Percentiles rank a stretch among this genome's conserved stretches.
Evolutionary conservation across 2,329 filamentous ascomycete species (phyloP).

Genomic region (Plenodomus tracheiphilus): DNA sequence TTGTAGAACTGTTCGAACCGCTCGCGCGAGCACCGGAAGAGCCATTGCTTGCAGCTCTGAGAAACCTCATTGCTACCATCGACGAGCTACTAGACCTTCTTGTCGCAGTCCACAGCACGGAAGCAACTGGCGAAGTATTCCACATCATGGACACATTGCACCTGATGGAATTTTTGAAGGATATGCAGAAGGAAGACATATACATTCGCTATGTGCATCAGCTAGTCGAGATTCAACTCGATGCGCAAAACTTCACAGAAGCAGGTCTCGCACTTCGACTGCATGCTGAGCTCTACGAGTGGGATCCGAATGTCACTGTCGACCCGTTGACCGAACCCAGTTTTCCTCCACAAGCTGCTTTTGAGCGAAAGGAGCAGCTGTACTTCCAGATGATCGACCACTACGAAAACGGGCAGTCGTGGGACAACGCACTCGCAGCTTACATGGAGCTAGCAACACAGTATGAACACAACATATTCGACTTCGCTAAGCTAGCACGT

Average conservation of each 20-base stretch:
- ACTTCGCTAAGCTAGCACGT: conserved; percentile 88
- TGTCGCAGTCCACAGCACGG: conserved; percentile 82
- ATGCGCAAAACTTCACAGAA: conserved; percentile 78
- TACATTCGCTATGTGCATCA: conserved; percentile 96
- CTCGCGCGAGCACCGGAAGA: conserved; percentile 70
- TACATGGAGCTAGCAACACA: conserved; percentile 91
- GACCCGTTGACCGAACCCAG: conserved; percentile 70
- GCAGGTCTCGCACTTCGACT: conserved; percentile 86
- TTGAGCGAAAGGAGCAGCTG: conserved; percentile 88
- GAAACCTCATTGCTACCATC: conserved; percentile 78
- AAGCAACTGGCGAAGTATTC: conserved; percentile 72
- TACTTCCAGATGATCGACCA: conserved; percentile 95
- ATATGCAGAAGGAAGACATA: conserved; percentile 96
- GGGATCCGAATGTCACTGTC: conserved; percentile 73
- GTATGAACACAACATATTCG: conserved; percentile 86
- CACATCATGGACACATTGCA: conserved; percentile 86
- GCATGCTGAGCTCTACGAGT: conserved; percentile 90
- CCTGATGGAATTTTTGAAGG: conserved; percentile 93
- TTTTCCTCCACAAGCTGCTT: conserved; percentile 82
- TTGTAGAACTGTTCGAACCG: conserved; percentile 77
- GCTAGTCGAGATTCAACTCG: conserved; percentile 75
- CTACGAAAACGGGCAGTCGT: conserved; percentile 92
- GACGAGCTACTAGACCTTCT: conserved; percentile 90
- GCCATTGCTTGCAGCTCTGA: conserved; percentile 73
- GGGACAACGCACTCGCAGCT: conserved; percentile 82